Percentiles rank a stretch among this genome's conserved stretches.
Conservation (phyloP, 164 flowering plant genomes). For the Dillenia turbinata region DNA sequence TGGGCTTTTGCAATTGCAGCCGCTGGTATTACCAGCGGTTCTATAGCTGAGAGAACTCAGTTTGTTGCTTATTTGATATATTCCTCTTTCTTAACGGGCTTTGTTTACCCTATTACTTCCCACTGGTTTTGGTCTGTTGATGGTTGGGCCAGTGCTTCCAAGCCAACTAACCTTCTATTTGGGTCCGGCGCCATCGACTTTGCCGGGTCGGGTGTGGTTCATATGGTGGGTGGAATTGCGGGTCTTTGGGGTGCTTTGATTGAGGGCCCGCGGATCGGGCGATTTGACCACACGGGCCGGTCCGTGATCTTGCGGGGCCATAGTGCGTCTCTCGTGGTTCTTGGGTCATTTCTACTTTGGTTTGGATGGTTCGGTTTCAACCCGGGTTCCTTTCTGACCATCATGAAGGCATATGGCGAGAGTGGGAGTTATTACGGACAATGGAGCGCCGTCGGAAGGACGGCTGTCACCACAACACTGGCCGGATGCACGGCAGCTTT, state of each 20-base stretch:
- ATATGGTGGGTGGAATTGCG: conserved; percentile 27
- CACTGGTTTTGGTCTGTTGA: conserved; percentile 31
- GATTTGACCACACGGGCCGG: conserved; percentile 26
- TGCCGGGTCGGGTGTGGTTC: conserved; percentile 34
- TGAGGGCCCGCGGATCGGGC: conserved; percentile 30
- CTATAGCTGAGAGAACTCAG: conserved; percentile 31
- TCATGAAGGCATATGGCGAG: conserved; percentile 14
- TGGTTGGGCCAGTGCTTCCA: conserved; percentile 27
- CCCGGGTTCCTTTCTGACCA: conserved; percentile 33
- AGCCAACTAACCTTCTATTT: conserved; percentile 10
- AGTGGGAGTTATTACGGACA: conserved; percentile 20
- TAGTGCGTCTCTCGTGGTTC: conserved; percentile 26
- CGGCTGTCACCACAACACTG: conserved; percentile 28
- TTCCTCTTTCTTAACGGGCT: conserved; percentile 27
- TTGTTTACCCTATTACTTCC: conserved; percentile 28
- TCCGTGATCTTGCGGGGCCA: conserved; percentile 24
- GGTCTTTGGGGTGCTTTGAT: conserved; percentile 32
- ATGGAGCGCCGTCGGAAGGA: conserved; percentile 29
- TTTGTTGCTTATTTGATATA: conserved; percentile 32
- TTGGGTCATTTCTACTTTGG: conserved; percentile 30
- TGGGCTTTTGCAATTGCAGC: conserved; percentile 34
- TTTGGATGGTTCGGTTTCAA: conserved; percentile 33
- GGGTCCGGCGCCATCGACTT: conserved; percentile 33
- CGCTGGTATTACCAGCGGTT: conserved; percentile 33
- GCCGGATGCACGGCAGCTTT: conserved; percentile 28